A percentile compares a stretch with the other conserved stretches of the same genome.
Evolutionary conservation across 129 eudicot genomes (phyloP).

Genomic region (Apium graveolens): DNA sequence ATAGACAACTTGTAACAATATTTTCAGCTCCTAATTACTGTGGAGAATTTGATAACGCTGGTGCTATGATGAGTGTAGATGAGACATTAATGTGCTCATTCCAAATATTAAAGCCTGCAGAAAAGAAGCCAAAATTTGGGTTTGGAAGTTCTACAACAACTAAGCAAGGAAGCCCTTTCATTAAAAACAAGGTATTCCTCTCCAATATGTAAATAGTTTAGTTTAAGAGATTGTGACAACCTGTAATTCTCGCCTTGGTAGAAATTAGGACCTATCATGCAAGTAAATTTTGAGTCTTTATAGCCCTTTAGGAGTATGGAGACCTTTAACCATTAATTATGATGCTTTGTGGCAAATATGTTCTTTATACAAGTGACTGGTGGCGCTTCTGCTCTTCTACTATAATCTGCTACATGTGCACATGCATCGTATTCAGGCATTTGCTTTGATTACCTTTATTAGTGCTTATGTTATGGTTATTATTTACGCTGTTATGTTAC

Average conservation of each 20-base stretch:
- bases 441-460: background rate
- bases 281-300: background rate
- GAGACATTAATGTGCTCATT: slow-evolving; percentile 67
- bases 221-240: background rate
- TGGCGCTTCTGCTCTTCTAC: background rate
- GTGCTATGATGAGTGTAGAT: slow-evolving; percentile 66
- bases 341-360: background rate
- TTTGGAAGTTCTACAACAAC: slow-evolving; percentile 61
- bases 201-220: background rate
- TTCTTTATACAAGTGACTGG: background rate
- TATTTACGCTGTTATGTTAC: background rate
- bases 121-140: slow-evolving; percentile 56
- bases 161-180: slow-evolving; percentile 32
- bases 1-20: slow-evolving; percentile 68
- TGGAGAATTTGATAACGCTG: slow-evolving; percentile 61
- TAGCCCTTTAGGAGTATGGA: too few relatives aligned
- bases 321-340: too few relatives aligned
- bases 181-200: slow-evolving; percentile 20
- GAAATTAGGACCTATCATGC: background rate
- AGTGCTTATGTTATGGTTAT: background rate
- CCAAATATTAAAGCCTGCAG: slow-evolving; percentile 71
- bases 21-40: slow-evolving; percentile 60
- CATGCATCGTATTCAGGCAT: background rate
- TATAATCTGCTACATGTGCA: background rate
- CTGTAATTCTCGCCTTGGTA: background rate